phyloP scores from a whole-genome alignment of 2,329 filamentous ascomycete species.

The Lachnellula arida region DNA sequence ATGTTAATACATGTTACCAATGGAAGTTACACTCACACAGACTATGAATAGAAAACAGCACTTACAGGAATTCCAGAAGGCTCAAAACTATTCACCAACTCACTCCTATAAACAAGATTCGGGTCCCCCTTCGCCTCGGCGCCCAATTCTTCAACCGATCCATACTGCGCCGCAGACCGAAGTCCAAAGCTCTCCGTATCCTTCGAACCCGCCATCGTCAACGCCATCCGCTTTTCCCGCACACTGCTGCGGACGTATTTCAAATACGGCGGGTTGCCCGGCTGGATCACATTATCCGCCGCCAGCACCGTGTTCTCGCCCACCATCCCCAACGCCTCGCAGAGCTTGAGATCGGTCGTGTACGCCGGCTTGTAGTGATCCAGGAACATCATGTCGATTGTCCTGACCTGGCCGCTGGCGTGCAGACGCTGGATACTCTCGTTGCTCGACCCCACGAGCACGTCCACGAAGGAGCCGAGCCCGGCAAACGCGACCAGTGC shows the following conservation, averaged over 20 bases:
- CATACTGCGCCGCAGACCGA: conserved; percentile 21
- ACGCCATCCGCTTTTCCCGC: conserved; percentile 50
- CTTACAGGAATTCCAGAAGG: conserved; percentile 62
- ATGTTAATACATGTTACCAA: background rate
- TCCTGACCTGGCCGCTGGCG: conserved; percentile 33
- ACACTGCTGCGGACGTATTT: conserved; percentile 65
- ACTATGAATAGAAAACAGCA: conserved; percentile 6
- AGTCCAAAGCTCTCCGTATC: conserved; percentile 34
- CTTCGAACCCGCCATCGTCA: conserved; percentile 44
- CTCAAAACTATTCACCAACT: conserved; percentile 60
- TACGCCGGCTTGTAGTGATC: conserved; percentile 80
- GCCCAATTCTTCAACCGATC: conserved; percentile 37
- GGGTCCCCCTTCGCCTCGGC: conserved; percentile 50
- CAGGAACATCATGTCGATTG: conserved; percentile 49
- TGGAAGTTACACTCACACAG: background rate
- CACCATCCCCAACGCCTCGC: conserved; percentile 65
- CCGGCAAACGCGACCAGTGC: conserved; percentile 71
- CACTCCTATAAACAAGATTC: conserved; percentile 60
- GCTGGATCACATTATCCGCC: conserved; percentile 68
- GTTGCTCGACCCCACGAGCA: conserved; percentile 65
- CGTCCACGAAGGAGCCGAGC: conserved; percentile 62
- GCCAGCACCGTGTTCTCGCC: conserved; percentile 57
- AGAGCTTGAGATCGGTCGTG: conserved; percentile 68
- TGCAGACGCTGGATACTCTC: conserved; percentile 59
- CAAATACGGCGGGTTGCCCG: conserved; percentile 66